Conservation (phyloP, 2,329 filamentous ascomycete species). For the Saccharata proteae region DNA sequence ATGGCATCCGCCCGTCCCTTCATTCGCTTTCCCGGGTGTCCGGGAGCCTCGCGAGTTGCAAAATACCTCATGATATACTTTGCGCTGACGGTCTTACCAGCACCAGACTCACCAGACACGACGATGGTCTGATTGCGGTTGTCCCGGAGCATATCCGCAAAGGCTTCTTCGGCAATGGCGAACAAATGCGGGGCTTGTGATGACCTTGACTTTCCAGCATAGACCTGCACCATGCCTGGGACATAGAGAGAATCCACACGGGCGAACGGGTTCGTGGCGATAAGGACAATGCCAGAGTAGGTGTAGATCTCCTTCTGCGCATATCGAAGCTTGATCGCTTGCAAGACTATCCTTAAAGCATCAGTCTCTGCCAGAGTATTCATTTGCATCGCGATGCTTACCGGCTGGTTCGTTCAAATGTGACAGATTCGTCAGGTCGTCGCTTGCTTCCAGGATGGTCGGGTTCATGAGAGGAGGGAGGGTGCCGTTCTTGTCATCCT, state of each 20-base stretch:
- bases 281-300: conserved; percentile 96
- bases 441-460: conserved; percentile 93
- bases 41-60: conserved; percentile 87
- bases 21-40: conserved; percentile 64
- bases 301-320: conserved; percentile 99
- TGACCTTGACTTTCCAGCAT: conserved; percentile 90
- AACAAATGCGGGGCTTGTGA: conserved; percentile 97
- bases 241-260: conserved; percentile 97
- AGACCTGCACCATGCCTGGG: conserved; percentile 98
- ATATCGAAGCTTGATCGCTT: conserved; percentile 95
- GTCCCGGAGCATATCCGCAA: conserved; percentile 98
- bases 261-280: conserved; percentile 96
- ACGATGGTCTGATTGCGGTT: conserved; percentile 95
- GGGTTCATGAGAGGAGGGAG: conserved; percentile 96
- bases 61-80: conserved; percentile 99
- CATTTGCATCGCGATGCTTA: conserved; percentile 44
- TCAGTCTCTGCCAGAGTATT: conserved; percentile 17
- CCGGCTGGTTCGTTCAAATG: conserved; percentile 97
- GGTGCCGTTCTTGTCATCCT: conserved; percentile 62
- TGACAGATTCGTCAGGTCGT: conserved; percentile 93
- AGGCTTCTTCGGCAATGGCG: conserved; percentile 96
- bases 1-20: conserved; percentile 69
- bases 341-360: conserved; percentile 55
- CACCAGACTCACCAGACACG: conserved; percentile 97
- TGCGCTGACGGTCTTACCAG: conserved; percentile 96